These are phyloP conservation scores for Phialemoniopsis sp. DNA, from an alignment of 2,329 filamentous ascomycete species.

Conservation along the genomic window DNA sequence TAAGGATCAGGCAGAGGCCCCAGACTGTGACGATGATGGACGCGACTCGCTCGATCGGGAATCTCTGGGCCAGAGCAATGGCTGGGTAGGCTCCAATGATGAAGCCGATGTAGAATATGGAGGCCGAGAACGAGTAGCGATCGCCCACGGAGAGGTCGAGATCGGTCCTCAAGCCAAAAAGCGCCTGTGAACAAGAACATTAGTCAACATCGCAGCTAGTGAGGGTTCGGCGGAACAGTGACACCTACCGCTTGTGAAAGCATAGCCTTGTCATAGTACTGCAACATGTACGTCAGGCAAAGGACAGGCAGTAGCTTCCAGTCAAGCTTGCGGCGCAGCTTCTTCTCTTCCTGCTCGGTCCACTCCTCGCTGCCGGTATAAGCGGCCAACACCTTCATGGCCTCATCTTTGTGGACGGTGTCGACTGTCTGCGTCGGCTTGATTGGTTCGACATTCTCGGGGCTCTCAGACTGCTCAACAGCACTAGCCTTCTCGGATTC, in stretches of 20 bases:
- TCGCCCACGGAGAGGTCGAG: constrained; percentile 31
- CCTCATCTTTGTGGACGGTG: constrained; percentile 31
- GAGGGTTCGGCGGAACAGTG: neutral
- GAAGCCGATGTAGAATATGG: constrained; percentile 45
- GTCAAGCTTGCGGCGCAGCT: constrained; percentile 34
- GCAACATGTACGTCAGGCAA: constrained; percentile 37
- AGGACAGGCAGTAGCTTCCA: constrained; percentile 38
- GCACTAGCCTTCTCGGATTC: constrained; percentile 8
- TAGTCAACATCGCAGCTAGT: too few species aligned
- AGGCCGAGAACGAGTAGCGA: constrained; percentile 36
- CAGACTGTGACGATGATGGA: constrained; percentile 27
- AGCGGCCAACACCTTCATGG: constrained; percentile 30
- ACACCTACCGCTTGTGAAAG: constrained; percentile 42
- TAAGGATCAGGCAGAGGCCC: constrained; percentile 31
- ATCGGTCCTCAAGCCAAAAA: constrained; percentile 35
- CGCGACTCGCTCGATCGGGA: constrained; percentile 39
- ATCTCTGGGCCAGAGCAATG: constrained; percentile 32
- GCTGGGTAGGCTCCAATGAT: constrained; percentile 41
- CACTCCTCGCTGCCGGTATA: constrained; percentile 37
- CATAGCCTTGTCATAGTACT: constrained; percentile 50
- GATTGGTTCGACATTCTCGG: constrained; percentile 9
- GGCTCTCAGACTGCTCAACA: constrained; percentile 6
- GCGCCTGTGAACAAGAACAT: constrained; percentile 17
- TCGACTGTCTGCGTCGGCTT: constrained; percentile 19
- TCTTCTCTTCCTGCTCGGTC: constrained; percentile 36